These are phyloP conservation scores for Coffea humblotiana DNA, from an alignment of 305 asterid species.

Conservation along the genomic window DNA sequence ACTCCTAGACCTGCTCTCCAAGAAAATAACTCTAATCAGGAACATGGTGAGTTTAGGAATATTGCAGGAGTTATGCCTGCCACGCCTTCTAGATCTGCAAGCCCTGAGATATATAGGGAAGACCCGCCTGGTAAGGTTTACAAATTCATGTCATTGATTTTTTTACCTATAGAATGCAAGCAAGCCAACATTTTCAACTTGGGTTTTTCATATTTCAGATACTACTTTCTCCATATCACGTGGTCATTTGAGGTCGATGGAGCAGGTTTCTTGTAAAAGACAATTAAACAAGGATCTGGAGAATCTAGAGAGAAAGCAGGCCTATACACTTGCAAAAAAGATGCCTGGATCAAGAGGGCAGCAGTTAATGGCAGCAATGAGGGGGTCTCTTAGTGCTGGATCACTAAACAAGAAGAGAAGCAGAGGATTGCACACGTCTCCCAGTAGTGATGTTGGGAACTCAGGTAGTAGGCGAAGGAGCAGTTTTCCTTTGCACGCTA, in stretches of 20 bases:
- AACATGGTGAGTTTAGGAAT: constrained; percentile 17
- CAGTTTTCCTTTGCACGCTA: constrained; percentile 32
- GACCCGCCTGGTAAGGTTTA: constrained; percentile 57
- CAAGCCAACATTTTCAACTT: background rate
- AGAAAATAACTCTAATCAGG: constrained; percentile 28
- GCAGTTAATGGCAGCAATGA: constrained; percentile 55
- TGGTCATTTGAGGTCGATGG: constrained; percentile 32
- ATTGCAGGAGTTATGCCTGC: constrained; percentile 23
- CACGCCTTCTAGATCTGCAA: constrained; percentile 51
- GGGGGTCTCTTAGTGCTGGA: constrained; percentile 38
- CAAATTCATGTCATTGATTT: constrained; percentile 1
- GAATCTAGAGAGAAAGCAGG: constrained; percentile 56
- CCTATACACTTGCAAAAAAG: constrained; percentile 42
- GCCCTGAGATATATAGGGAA: constrained; percentile 73
- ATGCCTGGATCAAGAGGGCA: constrained; percentile 51
- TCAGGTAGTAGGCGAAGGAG: constrained; percentile 29
- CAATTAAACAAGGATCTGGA: constrained; percentile 59
- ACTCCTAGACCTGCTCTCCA: constrained; percentile 30
- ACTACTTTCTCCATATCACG: constrained; percentile 37
- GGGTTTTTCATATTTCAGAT: constrained; percentile 38
- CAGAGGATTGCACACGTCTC: constrained; percentile 35
- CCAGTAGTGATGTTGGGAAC: constrained; percentile 26
- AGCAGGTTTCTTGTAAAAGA: constrained; percentile 56
- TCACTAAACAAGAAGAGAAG: constrained; percentile 51
- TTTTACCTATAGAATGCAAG: background rate